phyloP scores from a whole-genome alignment of 169 alveolate genomes.

The Babesia bigemina region DNA sequence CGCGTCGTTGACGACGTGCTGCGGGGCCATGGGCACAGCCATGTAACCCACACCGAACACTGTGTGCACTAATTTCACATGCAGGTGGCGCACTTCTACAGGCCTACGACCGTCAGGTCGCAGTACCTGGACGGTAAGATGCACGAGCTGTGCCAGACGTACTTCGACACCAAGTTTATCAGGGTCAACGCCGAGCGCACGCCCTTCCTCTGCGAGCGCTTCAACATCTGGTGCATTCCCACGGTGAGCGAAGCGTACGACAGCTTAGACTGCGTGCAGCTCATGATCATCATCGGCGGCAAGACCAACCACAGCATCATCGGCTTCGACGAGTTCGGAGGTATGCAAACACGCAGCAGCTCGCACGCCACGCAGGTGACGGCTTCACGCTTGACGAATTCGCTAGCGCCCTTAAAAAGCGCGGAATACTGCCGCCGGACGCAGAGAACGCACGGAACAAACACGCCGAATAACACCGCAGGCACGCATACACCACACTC shows the following conservation, averaged over 20 bases:
- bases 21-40: not conserved
- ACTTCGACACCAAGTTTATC: constrained; percentile 71
- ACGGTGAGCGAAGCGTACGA: constrained; percentile 48
- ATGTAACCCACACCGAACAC: not conserved
- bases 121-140: constrained; percentile 71
- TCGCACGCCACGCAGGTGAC: constrained; percentile 45
- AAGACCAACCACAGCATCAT: constrained; percentile 75
- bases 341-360: constrained; percentile 33
- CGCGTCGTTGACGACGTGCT: not conserved
- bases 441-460: not conserved
- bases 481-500: too few relatives aligned
- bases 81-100: constrained; percentile 76
- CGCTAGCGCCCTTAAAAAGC: constrained; percentile 40
- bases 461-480: too few relatives aligned
- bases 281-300: constrained; percentile 73
- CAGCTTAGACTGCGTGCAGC: constrained; percentile 7
- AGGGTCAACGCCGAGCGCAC: constrained; percentile 76
- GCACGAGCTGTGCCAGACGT: constrained; percentile 63
- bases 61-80: not conserved
- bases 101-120: constrained; percentile 79
- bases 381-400: constrained; percentile 56
- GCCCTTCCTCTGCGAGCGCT: constrained; percentile 78
- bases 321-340: constrained; percentile 81
- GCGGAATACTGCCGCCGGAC: constrained; percentile 37
- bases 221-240: constrained; percentile 82